These are phyloP conservation scores for Novakomyces olei DNA, from an alignment of 805 yeast genomes.

Conservation along the genomic window DNA sequence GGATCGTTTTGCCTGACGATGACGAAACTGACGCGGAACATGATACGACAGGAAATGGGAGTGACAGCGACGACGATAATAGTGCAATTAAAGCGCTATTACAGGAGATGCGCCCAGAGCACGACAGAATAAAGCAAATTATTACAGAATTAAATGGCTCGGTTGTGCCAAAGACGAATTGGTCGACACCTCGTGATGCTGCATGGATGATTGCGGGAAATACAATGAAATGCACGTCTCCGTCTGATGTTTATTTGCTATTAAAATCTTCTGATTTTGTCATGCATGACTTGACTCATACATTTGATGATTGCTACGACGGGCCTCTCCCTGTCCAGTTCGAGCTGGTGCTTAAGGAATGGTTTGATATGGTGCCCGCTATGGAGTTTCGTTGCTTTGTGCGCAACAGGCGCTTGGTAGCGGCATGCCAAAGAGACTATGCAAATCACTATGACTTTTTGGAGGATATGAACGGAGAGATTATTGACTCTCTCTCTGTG, in stretches of 20 bases:
- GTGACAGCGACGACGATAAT: constrained; percentile 24
- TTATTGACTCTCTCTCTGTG: constrained; percentile 28
- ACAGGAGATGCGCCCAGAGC: constrained; percentile 18
- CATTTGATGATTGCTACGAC: constrained; percentile 32
- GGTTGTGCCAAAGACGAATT: constrained; percentile 75
- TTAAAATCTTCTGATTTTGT: constrained; percentile 75
- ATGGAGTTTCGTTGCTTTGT: constrained; percentile 81
- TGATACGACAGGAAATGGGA: constrained; percentile 17
- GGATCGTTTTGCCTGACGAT: constrained; percentile 37
- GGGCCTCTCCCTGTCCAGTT: constrained; percentile 7
- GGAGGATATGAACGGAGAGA: constrained; percentile 24
- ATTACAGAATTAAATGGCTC: constrained; percentile 20
- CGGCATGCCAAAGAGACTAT: constrained; percentile 69
- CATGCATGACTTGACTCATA: constrained; percentile 58
- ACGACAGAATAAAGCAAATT: constrained; percentile 47
- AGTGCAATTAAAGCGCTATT: background rate
- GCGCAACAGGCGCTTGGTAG: constrained; percentile 37
- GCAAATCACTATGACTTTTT: constrained; percentile 60
- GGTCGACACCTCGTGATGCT: constrained; percentile 93
- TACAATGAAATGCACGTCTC: constrained; percentile 44
- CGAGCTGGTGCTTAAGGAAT: constrained; percentile 58
- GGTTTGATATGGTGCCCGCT: constrained; percentile 72
- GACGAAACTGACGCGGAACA: constrained; percentile 10
- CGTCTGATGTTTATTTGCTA: constrained; percentile 57
- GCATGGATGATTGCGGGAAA: constrained; percentile 73